Evolutionary conservation across 768 basidiomycete species (phyloP), one percentile per base, ranked within the genome.

Genomic region (Boletus sensibilis): DNA sequence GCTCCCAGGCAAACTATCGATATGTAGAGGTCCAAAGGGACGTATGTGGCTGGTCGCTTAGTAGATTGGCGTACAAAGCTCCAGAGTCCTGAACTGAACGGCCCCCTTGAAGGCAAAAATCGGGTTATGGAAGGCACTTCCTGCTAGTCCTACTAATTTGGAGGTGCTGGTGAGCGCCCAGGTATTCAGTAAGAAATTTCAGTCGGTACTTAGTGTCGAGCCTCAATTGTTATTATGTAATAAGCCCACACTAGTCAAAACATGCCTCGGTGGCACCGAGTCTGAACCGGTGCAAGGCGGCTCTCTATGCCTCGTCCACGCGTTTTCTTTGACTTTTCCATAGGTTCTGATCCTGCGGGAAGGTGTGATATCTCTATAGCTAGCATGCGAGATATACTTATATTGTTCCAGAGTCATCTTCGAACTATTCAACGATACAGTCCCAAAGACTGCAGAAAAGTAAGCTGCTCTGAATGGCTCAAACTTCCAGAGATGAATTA

Each of bases 381-480:
- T 25, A 4, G 10, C n/a, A 18, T 46, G n/a, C 55, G 38, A 34
- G 51, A 42, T 51, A 57, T 37, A 20, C 59, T 66, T 37, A 56
- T 27, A 56, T 49, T 59, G 25, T 46, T 48, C 0, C 65, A 90
- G 88, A 59, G 78, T 90, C 40, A 76, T 88, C 50, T 87, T 90
- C 50, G 92, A 94, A 69, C 76, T 95, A 12, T 92, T 81, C 75
- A 82, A 74, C 58, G 87, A 92, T 67, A 73, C 77, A 9, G 82
- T 82, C 2, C 92, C 92, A 4, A 86, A 86, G 74, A 89, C 91
- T 12, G 77, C 76, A 56, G 88, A 93, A 79, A 94, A 94, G 92
- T 93, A 65, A 53, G 79, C 60, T 20, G 16, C 40, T 53, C 39
- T 38, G 13, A 31, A 41, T 49, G 18, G 29, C 33, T 29, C n/a